These are phyloP conservation scores for Elongisporangium undulatum DNA, from an alignment of 352 stramenopile species.

Conservation along the genomic window DNA sequence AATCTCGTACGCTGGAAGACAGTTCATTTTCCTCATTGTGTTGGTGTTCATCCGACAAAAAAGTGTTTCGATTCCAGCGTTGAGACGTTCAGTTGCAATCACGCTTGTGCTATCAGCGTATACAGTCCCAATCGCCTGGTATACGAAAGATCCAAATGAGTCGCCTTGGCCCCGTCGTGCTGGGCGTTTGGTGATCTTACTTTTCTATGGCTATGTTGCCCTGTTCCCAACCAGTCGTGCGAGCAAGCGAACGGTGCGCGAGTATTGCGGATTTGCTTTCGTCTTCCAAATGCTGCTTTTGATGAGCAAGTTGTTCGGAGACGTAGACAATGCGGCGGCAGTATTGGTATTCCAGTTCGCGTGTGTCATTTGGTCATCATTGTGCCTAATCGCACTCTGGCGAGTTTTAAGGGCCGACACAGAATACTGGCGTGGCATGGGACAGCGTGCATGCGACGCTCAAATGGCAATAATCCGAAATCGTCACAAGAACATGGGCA, in stretches of 20 bases:
- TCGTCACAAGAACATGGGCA: conserved; percentile 19
- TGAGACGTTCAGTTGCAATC: conserved; percentile 23
- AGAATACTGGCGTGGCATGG: conserved; percentile 42
- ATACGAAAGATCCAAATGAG: conserved; percentile 11
- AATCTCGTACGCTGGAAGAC: conserved; percentile 19
- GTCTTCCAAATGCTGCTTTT: conserved; percentile 35
- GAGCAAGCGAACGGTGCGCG: conserved; percentile 39
- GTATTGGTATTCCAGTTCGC: background rate
- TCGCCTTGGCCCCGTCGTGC: conserved; percentile 5
- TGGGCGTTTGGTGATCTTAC: conserved; percentile 12
- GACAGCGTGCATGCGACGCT: conserved; percentile 14
- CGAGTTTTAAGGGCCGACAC: conserved; percentile 41
- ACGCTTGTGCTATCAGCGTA: conserved; percentile 20
- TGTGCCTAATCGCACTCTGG: conserved; percentile 9
- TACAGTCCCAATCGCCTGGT: conserved; percentile 27
- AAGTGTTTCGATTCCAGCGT: conserved; percentile 26
- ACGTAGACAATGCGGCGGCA: background rate
- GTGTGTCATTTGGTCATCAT: background rate
- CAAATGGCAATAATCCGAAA: background rate
- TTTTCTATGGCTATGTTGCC: conserved; percentile 35
- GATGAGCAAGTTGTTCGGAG: conserved; percentile 25
- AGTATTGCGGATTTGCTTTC: conserved; percentile 50
- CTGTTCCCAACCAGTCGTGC: conserved; percentile 37
- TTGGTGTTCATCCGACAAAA: conserved; percentile 41
- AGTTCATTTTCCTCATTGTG: conserved; percentile 36